phyloP scores from a whole-genome alignment of 805 yeast genomes.

The Yamadazyma paraphyllophila region DNA sequence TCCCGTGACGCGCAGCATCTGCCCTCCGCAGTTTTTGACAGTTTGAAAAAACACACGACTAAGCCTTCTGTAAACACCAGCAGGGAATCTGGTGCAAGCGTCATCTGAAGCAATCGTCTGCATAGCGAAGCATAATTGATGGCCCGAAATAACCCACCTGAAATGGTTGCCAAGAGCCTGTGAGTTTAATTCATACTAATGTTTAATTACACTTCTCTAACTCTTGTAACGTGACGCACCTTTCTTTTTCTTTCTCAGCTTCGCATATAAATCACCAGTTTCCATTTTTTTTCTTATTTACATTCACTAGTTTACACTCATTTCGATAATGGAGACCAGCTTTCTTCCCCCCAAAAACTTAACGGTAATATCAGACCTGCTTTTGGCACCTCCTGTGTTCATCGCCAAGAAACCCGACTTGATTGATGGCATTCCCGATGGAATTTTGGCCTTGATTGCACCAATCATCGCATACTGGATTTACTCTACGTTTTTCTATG shows the following conservation, averaged over 20 bases:
- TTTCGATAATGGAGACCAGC: not conserved
- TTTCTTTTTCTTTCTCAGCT: not conserved
- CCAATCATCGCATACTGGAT: constrained; percentile 88
- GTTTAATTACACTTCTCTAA: too few species aligned
- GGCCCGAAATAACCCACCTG: too few species aligned
- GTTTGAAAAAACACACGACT: not conserved
- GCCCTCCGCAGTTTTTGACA: not conserved
- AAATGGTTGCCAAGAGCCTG: too few species aligned
- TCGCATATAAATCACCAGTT: constrained; percentile 8
- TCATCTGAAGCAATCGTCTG: not conserved
- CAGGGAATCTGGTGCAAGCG: not conserved
- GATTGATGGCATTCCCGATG: constrained; percentile 66
- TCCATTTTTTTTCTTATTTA: constrained; percentile 3
- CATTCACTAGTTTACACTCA: not conserved
- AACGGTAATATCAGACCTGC: constrained; percentile 8
- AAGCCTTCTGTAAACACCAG: not conserved
- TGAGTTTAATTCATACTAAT: too few species aligned
- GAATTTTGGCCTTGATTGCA: constrained; percentile 61
- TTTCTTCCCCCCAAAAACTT: constrained; percentile 10
- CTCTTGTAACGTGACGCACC: constrained; percentile 6
- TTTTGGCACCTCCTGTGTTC: constrained; percentile 14
- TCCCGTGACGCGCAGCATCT: not conserved
- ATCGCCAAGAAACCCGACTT: constrained; percentile 39
- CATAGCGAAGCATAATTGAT: too few species aligned
- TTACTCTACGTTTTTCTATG: constrained; percentile 68